Conservation (phyloP, 257 asterid species). For the Haberlea rhodopensis region DNA sequence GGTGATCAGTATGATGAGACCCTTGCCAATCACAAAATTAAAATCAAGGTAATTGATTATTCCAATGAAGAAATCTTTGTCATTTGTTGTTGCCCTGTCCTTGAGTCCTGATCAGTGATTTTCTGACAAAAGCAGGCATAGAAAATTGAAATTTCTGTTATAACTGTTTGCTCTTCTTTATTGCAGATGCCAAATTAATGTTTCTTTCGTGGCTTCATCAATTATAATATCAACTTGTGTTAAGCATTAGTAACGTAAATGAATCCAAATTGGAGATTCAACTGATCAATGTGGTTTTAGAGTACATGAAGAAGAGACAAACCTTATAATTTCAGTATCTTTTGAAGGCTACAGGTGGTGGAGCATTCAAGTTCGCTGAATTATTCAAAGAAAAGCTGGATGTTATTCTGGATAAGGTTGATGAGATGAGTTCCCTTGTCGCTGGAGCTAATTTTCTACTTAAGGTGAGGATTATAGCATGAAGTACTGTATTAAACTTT, state of each 20-base stretch:
- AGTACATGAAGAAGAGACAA: slow-evolving; percentile 13
- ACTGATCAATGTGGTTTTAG: slow-evolving; percentile 14
- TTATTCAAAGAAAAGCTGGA: slow-evolving; percentile 86
- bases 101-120: slow-evolving; percentile 9
- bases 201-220: slow-evolving; percentile 21
- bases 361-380: slow-evolving; percentile 90
- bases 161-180: no score
- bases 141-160: slow-evolving; percentile 1
- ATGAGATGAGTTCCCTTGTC: slow-evolving; percentile 92
- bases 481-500: neutral
- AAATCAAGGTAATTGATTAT: slow-evolving; percentile 61
- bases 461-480: slow-evolving; percentile 51
- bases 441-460: slow-evolving; percentile 91
- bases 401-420: slow-evolving; percentile 81
- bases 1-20: slow-evolving; percentile 49
- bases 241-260: neutral
- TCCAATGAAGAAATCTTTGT: slow-evolving; percentile 18
- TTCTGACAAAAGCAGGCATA: neutral
- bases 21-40: slow-evolving; percentile 36
- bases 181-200: no score
- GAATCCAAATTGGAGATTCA: neutral
- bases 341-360: slow-evolving; percentile 98
- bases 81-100: slow-evolving; percentile 20
- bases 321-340: slow-evolving; percentile 30
- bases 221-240: slow-evolving; percentile 11